Evolutionary conservation across 768 basidiomycete species (phyloP), one percentile per base, ranked within the genome.

Genomic region (Psilocybe sp.): DNA sequence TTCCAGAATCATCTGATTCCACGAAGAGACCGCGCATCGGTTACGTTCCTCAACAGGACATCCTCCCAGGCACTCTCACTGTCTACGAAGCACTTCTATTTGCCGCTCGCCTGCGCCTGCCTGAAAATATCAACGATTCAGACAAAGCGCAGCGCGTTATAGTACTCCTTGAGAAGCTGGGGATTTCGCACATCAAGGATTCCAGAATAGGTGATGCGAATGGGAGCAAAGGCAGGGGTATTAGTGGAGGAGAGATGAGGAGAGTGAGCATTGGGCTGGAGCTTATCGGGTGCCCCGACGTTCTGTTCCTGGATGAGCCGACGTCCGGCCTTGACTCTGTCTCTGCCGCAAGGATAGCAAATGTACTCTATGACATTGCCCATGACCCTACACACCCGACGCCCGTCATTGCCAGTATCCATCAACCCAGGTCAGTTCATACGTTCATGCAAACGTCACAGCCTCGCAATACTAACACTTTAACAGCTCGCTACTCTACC

Each of bases 171-270:
- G 75, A 79, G 11, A 91, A 87, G 61, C 80, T 98, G 2, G 92
- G 92, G 1, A 79, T 98, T 19, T 69, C 76, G 7, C 73, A 78
- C 35, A 72, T 96, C 12, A 82, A 80, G 13, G 70, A 96, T 61
- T 76, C 79, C 2, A 73, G 87, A 48, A 94, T 97, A 35, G 82
- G 81, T 13, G 77, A 78, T 51, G 64, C 65, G 35, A 83, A 85
- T 4, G 84, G 85, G 9, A 80, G 82, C 5, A 85, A 87, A 54
- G 75, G 80, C 15, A 75, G 92, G 41, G 94, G 92, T 0, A 92
- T 97, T 45, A 90, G 87, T 59, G 94, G 94, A 10, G 94, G 94
- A 9, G 93, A 97, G 66, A 89, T 90, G 76, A 78, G 94, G 40
- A 73, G 94, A 44, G 89, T 97, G 5, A 92, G 87, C 50, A 95